These are phyloP conservation scores for Globisporangium spinosum DNA, from an alignment of 352 stramenopile genomes.

Conservation along the genomic window DNA sequence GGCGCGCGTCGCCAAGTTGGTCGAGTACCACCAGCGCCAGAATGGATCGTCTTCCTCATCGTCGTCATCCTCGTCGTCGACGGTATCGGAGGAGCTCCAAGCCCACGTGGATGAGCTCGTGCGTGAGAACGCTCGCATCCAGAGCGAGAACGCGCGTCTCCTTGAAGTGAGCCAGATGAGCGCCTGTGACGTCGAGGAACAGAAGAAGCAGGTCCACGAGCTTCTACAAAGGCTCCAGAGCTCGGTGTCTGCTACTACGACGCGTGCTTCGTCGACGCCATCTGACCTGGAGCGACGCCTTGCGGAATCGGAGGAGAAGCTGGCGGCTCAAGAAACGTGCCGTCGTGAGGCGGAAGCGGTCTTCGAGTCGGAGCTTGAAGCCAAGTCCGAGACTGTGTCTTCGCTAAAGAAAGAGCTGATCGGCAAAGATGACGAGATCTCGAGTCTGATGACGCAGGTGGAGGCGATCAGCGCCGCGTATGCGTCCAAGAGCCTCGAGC, in stretches of 20 bases:
- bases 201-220: constrained; percentile 22
- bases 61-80: constrained; percentile 13
- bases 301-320: constrained; percentile 29
- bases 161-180: constrained; percentile 33
- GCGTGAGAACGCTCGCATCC: constrained; percentile 56
- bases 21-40: constrained; percentile 43
- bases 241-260: not conserved
- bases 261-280: constrained; percentile 6
- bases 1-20: constrained; percentile 43
- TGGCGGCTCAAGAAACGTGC: constrained; percentile 39
- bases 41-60: constrained; percentile 7
- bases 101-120: constrained; percentile 55
- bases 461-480: constrained; percentile 26
- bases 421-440: constrained; percentile 14
- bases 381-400: constrained; percentile 32
- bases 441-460: constrained; percentile 11
- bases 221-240: constrained; percentile 15
- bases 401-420: constrained; percentile 35
- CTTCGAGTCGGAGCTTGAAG: constrained; percentile 43
- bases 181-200: constrained; percentile 26
- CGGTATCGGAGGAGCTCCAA: constrained; percentile 38
- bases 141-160: constrained; percentile 51
- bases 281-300: constrained; percentile 37
- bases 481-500: constrained; percentile 9
- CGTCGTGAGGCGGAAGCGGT: constrained; percentile 47